Percentiles rank a stretch among this genome's conserved stretches.
These are phyloP conservation scores for Penicillium longicatenatum DNA, from an alignment of 495 filamentous ascomycete species.

Conservation along the genomic window DNA sequence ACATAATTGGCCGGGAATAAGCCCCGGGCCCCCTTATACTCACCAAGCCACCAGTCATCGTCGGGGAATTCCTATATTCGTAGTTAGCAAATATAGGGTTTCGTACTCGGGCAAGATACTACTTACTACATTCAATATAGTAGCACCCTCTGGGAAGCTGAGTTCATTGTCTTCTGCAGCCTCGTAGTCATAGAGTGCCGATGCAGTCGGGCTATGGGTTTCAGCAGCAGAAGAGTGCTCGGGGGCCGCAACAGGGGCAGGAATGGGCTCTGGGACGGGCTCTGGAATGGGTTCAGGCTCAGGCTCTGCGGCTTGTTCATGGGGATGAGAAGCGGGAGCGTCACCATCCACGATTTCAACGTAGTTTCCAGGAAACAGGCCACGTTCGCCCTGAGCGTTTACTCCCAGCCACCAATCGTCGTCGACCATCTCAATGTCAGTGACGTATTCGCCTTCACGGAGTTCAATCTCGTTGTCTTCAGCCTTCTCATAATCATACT, in stretches of 20 bases:
- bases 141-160: constrained; percentile 87
- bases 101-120: neutral
- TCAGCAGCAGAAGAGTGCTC: constrained; percentile 22
- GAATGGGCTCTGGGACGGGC: constrained; percentile 2
- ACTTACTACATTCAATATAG: constrained; percentile 66
- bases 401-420: constrained; percentile 96
- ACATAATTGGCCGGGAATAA: constrained; percentile 94
- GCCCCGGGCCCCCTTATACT: constrained; percentile 74
- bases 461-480: constrained; percentile 96
- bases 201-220: constrained; percentile 63
- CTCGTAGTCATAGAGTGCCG: constrained; percentile 93
- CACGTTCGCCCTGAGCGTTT: constrained; percentile 76
- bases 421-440: constrained; percentile 97
- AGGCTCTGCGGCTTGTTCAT: constrained; percentile 11
- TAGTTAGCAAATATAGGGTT: constrained; percentile 9
- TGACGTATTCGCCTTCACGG: constrained; percentile 85
- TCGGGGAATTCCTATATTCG: constrained; percentile 85
- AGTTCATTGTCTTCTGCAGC: constrained; percentile 97
- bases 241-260: constrained; percentile 4
- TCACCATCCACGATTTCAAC: constrained; percentile 77
- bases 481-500: constrained; percentile 96
- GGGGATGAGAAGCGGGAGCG: constrained; percentile 32
- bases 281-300: constrained; percentile 18
- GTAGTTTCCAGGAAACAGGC: constrained; percentile 96
- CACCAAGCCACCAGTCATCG: constrained; percentile 97